Conservation (phyloP, 306 rosid species). For the Neltuma alba region DNA sequence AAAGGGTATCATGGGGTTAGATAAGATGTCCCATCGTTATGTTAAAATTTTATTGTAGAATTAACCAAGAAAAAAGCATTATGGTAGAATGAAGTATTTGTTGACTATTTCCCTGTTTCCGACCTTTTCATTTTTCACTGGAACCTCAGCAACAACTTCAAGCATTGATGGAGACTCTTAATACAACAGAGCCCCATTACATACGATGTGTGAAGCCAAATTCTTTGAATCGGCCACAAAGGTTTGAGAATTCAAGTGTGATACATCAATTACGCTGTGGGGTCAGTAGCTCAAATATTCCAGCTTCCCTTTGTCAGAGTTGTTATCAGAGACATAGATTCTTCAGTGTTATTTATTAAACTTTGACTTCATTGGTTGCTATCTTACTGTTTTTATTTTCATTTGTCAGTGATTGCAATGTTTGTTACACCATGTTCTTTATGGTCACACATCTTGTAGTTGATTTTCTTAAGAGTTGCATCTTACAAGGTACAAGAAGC, state of each 20-base stretch:
- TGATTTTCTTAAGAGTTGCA: neutral
- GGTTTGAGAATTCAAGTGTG: slow-evolving; percentile 86
- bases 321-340: slow-evolving; percentile 24
- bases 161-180: slow-evolving; percentile 94
- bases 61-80: neutral
- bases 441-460: neutral
- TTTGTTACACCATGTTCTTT: neutral
- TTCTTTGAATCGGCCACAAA: slow-evolving; percentile 85
- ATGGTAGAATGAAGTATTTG: slow-evolving; percentile 23
- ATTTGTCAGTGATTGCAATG: neutral
- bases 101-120: slow-evolving; percentile 31
- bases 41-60: slow-evolving; percentile 18
- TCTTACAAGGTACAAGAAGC: neutral
- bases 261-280: slow-evolving; percentile 96
- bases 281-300: slow-evolving; percentile 61
- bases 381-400: neutral
- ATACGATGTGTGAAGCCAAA: slow-evolving; percentile 97
- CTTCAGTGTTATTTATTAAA: slow-evolving; percentile 26
- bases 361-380: neutral
- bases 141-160: slow-evolving; percentile 92
- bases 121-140: slow-evolving; percentile 16
- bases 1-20: neutral
- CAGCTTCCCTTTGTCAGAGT: slow-evolving; percentile 32
- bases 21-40: neutral
- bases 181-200: slow-evolving; percentile 91